These are phyloP conservation scores for Fomitopsis serialis DNA, from an alignment of 768 basidiomycete genomes.

Conservation along the genomic window DNA sequence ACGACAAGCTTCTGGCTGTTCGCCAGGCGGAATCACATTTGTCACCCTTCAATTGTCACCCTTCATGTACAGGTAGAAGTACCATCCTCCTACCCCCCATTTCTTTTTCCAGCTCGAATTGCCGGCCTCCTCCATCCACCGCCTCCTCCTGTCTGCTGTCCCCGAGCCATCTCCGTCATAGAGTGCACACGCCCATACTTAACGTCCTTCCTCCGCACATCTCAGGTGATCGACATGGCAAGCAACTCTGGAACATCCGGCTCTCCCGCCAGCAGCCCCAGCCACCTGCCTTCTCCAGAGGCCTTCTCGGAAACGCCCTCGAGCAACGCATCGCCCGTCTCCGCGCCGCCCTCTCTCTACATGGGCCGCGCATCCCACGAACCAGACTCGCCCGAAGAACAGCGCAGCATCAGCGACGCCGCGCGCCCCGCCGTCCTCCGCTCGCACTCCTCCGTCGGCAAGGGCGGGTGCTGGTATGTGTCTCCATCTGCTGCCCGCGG, in stretches of 20 bases:
- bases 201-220: conserved; percentile 6
- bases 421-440: conserved; percentile 32
- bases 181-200: not conserved
- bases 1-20: conserved; percentile 17
- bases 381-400: conserved; percentile 11
- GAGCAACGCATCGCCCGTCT: conserved; percentile 15
- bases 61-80: conserved; percentile 18
- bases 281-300: conserved; percentile 17
- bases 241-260: conserved; percentile 7
- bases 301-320: conserved; percentile 13
- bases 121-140: conserved; percentile 13
- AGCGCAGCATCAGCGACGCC: conserved; percentile 40
- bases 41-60: conserved; percentile 16
- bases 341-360: conserved; percentile 12
- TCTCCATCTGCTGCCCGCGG: conserved; percentile 1
- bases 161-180: not conserved
- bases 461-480: conserved; percentile 78
- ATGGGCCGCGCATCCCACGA: conserved; percentile 13
- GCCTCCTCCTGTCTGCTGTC: conserved; percentile 12
- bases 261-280: conserved; percentile 14
- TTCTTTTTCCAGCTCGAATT: conserved; percentile 16
- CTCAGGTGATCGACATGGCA: conserved; percentile 8
- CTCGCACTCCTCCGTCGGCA: conserved; percentile 44
- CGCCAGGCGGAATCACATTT: conserved; percentile 17
- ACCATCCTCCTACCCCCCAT: conserved; percentile 7